A percentile compares a stretch with the other conserved stretches of the same genome.
Evolutionary conservation across 192 early-diverging fungal genomes (phyloP).

Genomic region (Spizellomyces sp.): DNA sequence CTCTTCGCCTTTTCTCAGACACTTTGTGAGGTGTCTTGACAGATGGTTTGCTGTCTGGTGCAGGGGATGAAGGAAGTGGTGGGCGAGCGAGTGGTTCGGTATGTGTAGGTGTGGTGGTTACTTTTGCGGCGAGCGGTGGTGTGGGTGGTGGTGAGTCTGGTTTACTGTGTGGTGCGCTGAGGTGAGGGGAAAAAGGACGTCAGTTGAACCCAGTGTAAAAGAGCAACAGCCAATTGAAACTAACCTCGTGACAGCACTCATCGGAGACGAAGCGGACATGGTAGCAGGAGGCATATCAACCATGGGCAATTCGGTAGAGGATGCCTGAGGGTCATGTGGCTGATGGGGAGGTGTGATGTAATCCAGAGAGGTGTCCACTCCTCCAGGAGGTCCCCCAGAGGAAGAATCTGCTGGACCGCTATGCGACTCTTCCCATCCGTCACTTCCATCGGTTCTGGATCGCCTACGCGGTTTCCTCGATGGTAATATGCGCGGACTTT

Average conservation of each 20-base stretch:
- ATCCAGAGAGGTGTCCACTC: background rate
- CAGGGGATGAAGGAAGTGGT: background rate
- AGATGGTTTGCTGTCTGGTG: background rate
- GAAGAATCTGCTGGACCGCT: no score
- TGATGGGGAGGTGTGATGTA: constrained; percentile 1
- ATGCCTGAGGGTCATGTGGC: background rate
- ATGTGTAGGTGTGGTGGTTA: background rate
- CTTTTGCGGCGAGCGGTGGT: background rate
- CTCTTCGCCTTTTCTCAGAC: constrained; percentile 25
- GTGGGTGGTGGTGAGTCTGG: background rate
- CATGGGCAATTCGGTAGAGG: background rate
- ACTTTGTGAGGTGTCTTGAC: constrained; percentile 8
- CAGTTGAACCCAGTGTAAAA: no score
- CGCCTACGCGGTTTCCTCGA: no score
- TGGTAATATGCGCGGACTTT: no score
- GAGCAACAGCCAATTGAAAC: no score
- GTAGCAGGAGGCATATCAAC: background rate
- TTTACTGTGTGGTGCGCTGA: no score
- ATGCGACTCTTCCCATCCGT: no score
- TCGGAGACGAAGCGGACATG: background rate
- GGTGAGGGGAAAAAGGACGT: no score
- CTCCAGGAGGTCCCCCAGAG: no score
- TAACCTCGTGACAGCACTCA: no score
- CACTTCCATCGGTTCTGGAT: no score
- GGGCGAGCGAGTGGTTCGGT: background rate